Conservation (phyloP, 805 yeast species). For the Candida ponderosae region DNA sequence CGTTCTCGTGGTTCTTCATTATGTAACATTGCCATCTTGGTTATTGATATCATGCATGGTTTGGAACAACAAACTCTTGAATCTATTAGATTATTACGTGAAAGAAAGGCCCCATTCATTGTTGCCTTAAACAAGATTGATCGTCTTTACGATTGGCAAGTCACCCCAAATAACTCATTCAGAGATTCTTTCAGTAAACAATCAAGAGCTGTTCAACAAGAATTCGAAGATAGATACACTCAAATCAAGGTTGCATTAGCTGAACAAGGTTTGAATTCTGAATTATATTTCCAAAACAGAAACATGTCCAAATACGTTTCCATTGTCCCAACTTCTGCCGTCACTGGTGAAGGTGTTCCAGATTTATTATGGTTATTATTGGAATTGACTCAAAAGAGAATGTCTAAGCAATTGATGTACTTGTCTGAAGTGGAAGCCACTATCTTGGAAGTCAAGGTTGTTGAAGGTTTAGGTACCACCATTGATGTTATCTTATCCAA, state of each 20-base stretch:
- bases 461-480: conserved; percentile 98
- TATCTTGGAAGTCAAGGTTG: conserved; percentile 91
- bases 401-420: conserved; percentile 98
- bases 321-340: conserved; percentile 97
- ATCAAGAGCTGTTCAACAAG: conserved; percentile 77
- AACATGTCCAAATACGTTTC: conserved; percentile 91
- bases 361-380: conserved; percentile 92
- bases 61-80: conserved; percentile 96
- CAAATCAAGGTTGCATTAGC: conserved; percentile 86
- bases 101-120: conserved; percentile 95
- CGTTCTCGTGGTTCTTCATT: conserved; percentile 98
- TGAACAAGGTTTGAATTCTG: conserved; percentile 98
- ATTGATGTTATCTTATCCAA: conserved; percentile 97
- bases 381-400: conserved; percentile 95
- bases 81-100: conserved; percentile 85
- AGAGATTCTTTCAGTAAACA: conserved; percentile 88
- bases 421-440: conserved; percentile 93
- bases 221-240: conserved; percentile 81
- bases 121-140: conserved; percentile 97
- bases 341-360: conserved; percentile 99
- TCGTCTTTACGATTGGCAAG: conserved; percentile 93
- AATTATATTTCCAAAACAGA: conserved; percentile 90
- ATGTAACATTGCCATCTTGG: conserved; percentile 98
- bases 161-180: conserved; percentile 87
- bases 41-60: conserved; percentile 98